Evolutionary conservation across 2,329 filamentous ascomycete genomes (phyloP), one percentile per base, ranked within the genome.

Genomic region (Myriangium duriaei): DNA sequence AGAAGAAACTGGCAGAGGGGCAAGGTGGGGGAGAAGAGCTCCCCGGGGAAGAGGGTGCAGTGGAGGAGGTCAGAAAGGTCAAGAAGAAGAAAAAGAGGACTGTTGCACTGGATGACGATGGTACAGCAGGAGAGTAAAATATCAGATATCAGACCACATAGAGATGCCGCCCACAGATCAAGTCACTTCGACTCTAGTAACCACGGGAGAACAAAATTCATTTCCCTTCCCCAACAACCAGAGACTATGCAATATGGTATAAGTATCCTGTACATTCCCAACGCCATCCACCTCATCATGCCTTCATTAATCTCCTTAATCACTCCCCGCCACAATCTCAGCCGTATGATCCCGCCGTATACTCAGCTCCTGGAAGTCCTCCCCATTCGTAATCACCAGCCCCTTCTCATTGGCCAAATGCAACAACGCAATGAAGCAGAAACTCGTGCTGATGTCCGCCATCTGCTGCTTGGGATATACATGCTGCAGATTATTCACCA

Each of bases 1-100:
- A 68, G 68, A 45, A 67, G 67, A 2, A 65, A 63, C 40, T 67
- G 69, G 49, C 60, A 63, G 24, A 69, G 67, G 49, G 68, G 70
- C 53, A 62, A 65, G 58, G 94, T 94, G 67, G 87, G 82, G 11
- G 81, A 77, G 55, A 88, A 84, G 61, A 74, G 70, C 2, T 91
- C 82, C 82, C 91, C 91, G 44, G 56, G 85, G 56, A 75, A 76
- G 60, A 91, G 88, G 58, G 92, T 91, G 66, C 81, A 85, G 47
- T 85, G 94, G 64, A 91, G 94, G 94, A 95, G 62, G 91, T 91
- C 32, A 95, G 91, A 67, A 72, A 96, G 17, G 88, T 96, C 49
- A 96, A 96, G 68, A 65, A 77, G 1, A 85, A 72, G 40, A 71
- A 91, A 51, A 94, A 86, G 66, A 74, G 91, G 59, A 74, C 82